These are phyloP conservation scores for Calycina herbarum DNA, from an alignment of 2,329 filamentous ascomycete genomes.

Conservation along the genomic window DNA sequence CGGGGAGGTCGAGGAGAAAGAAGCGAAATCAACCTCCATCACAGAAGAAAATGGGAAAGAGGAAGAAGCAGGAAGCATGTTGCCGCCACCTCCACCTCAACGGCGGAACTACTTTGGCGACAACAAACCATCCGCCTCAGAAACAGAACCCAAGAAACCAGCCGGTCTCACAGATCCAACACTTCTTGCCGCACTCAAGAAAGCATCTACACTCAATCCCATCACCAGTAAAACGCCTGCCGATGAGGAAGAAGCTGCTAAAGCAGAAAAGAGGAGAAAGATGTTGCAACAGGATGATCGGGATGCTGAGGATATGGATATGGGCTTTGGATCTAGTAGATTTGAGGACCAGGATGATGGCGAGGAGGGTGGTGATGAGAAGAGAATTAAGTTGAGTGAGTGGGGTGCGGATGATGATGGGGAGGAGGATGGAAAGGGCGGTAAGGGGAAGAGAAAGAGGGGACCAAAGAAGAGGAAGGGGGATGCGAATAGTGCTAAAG, in stretches of 20 bases:
- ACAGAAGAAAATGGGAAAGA: conserved; percentile 10
- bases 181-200: conserved; percentile 81
- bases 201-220: conserved; percentile 68
- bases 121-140: conserved; percentile 45
- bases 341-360: conserved; percentile 87
- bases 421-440: conserved; percentile 44
- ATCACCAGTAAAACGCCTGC: conserved; percentile 38
- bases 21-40: conserved; percentile 18
- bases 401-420: conserved; percentile 60
- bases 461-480: conserved; percentile 75
- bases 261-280: conserved; percentile 68
- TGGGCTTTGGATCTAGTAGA: conserved; percentile 88
- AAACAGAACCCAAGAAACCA: conserved; percentile 38
- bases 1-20: conserved; percentile 34
- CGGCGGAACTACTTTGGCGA: conserved; percentile 62
- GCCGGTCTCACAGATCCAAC: conserved; percentile 70
- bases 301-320: conserved; percentile 87
- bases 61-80: conserved; percentile 40
- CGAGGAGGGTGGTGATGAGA: conserved; percentile 69
- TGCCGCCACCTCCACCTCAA: conserved; percentile 46
- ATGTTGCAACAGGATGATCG: conserved; percentile 74
- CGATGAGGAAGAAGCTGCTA: conserved; percentile 50
- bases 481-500: conserved; percentile 73
- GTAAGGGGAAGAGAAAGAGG: conserved; percentile 63
- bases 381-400: conserved; percentile 65